Conservation (phyloP, 1,284 basidiomycete species). For the Apiotrichum gracile region DNA sequence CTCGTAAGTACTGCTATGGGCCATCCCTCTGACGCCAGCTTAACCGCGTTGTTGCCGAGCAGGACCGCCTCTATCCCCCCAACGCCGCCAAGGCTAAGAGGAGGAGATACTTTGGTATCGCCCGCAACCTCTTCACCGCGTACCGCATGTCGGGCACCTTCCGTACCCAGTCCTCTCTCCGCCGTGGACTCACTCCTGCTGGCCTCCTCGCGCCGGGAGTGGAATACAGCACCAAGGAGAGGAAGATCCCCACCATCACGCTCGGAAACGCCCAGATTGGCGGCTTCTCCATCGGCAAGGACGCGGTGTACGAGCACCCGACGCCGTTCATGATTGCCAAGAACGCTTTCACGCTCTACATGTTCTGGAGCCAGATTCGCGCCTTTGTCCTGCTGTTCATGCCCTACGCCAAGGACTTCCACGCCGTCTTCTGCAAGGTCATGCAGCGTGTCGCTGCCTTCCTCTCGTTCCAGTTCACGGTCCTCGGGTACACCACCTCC, state of each 20-base stretch:
- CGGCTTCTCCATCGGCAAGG: neutral
- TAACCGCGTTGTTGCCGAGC: neutral
- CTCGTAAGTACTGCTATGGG: neutral
- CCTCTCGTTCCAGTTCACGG: slow-evolving; percentile 62
- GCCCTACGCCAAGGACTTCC: neutral
- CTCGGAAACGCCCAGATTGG: neutral
- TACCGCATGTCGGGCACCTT: neutral
- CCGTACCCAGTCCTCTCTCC: neutral
- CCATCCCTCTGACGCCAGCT: neutral
- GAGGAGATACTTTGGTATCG: neutral
- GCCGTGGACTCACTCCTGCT: neutral
- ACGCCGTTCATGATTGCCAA: neutral
- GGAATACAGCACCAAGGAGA: neutral
- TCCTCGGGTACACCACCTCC: neutral
- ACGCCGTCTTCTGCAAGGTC: slow-evolving; percentile 31
- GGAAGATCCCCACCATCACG: neutral
- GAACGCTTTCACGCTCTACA: slow-evolving; percentile 1
- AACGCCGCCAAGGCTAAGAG: neutral
- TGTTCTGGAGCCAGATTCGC: slow-evolving; percentile 1
- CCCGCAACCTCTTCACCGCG: neutral
- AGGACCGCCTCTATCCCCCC: neutral
- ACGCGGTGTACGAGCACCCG: neutral
- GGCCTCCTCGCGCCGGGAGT: neutral
- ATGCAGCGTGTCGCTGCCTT: slow-evolving; percentile 71
- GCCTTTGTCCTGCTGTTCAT: neutral